Base-by-base conservation (phyloP, 192 early-diverging fungal species). In the Podila verticillata region DNA sequence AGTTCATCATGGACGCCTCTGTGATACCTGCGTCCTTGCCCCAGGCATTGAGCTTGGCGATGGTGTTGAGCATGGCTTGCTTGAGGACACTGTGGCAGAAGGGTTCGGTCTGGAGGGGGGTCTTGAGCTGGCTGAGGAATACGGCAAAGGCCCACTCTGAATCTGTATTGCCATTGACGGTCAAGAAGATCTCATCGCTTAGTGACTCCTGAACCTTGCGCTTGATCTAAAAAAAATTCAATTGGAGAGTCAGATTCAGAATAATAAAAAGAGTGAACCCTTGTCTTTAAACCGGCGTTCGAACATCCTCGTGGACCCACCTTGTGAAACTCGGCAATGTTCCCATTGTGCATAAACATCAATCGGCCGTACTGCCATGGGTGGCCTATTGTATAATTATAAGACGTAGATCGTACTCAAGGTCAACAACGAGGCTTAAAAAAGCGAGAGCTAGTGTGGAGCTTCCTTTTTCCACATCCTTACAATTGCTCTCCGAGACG, bases 321-420 rank as follows among this genome's bases (percentile, higher is more conserved):
- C 68, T 84, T 79, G 35, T 89, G 66, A 64, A 94, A 94, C 19
- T 89, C 83, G 58, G 83, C 88, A 66, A 94, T 87, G 57, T 87
- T 83, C 49, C 92, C 92, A 68, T 94, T 93, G 83, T 94, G 93
- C 93, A 93, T 93, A 85, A 91, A 94, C 93, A 94, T 94, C 19
- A 94, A 75, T 59, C 88, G 86, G 48, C 91, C 92, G 72, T 84
- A 93, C 82, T 86, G 67, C 86, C 88, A 90, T 51, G 89, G 89
- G 63, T 90, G 89, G 59, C 83, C 83, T 84, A 70, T 54, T 47
- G 22, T 26, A 13, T 28, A 2, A 20, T n/a, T n/a, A n/a, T n/a
- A n/a, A n/a, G n/a, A n/a, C n/a, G n/a, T n/a, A n/a, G n/a, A n/a
- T n/a, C n/a, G n/a, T n/a, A n/a, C n/a, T n/a, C n/a, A n/a, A n/a